Conservation (phyloP, 305 asterid genomes). For the Solanum hybrid region DNA sequence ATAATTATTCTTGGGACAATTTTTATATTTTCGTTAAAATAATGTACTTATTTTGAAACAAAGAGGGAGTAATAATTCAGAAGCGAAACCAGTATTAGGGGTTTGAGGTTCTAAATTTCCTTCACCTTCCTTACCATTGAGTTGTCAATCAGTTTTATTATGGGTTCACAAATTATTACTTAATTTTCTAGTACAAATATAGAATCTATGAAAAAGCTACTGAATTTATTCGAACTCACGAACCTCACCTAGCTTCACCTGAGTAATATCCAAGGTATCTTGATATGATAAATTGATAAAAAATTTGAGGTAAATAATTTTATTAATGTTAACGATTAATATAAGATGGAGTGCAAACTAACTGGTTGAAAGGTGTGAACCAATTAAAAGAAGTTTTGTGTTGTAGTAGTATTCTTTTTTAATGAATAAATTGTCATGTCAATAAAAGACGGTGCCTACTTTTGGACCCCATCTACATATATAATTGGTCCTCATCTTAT, state of each 20-base stretch:
- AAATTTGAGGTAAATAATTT: background rate
- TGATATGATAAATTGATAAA: background rate
- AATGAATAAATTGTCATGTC: background rate
- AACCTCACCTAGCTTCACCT: background rate
- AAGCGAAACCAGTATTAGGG: fast-evolving
- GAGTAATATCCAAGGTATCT: background rate
- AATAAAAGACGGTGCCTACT: conserved; percentile 16
- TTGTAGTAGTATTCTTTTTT: background rate
- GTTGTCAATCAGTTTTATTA: background rate
- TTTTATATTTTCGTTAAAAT: too few relatives aligned
- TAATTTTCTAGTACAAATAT: too few relatives aligned
- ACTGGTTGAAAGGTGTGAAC: background rate
- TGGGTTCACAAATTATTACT: fast-evolving
- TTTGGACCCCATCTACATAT: background rate
- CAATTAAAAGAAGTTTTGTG: background rate
- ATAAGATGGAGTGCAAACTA: background rate
- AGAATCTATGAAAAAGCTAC: fast-evolving
- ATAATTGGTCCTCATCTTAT: background rate
- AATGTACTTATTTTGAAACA: too few relatives aligned
- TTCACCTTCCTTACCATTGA: fast-evolving
- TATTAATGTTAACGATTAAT: background rate
- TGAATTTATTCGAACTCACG: fast-evolving
- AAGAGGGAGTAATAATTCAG: background rate
- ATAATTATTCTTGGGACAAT: background rate
- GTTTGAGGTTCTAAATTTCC: background rate